Evolutionary conservation across 805 yeast species (phyloP), one percentile per base, ranked within the genome.

Genomic region (Wickerhamiella nectarea): DNA sequence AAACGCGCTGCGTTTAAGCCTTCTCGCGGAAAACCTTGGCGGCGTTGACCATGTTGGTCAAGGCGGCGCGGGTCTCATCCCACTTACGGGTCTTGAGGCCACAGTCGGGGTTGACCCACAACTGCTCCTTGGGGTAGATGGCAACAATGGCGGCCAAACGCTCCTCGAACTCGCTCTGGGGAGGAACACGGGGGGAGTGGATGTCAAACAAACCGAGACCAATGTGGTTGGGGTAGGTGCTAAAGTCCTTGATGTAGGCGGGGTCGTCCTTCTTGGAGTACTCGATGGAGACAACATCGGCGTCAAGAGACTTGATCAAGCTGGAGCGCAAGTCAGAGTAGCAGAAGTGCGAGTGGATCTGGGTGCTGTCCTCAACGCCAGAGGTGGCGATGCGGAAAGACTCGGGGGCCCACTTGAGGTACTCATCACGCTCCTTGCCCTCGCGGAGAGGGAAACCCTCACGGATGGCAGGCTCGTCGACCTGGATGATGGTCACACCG

Each of bases 51-150:
- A 91, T 91, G 74, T 91, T 83, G 68, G 94, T 83, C 70, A 91
- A 80, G 62, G 94, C 85, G 64, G 79, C 86, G 66, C 72, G 85
- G 60, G 89, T 84, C 78, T 91, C 98, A 59, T 82, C 85, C 98
- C 98, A 91, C 60, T 94, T 95, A 80, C 98, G 87, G 68, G 98
- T 91, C 83, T 91, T 91, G 70, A 91, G 79, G 78, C 98, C 98
- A 79, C 98, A 91, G 75, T 91, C 98, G 64, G 98, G 98, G 93
- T 91, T 91, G 66, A 91, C 94, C 98, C 98, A 91, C 78, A 91
- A 83, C 71, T 87, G 89, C 69, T 83, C 84, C 65, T 91, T 93
- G 67, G 96, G 96, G 76, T 89, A 89, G 50, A 83, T 91, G 75
- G 86, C 85, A 70, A 91, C 74, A 73, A 91, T 87, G 67, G 85